phyloP scores from a whole-genome alignment of 176 grass and related monocot genomes.

The Oryza punctata region DNA sequence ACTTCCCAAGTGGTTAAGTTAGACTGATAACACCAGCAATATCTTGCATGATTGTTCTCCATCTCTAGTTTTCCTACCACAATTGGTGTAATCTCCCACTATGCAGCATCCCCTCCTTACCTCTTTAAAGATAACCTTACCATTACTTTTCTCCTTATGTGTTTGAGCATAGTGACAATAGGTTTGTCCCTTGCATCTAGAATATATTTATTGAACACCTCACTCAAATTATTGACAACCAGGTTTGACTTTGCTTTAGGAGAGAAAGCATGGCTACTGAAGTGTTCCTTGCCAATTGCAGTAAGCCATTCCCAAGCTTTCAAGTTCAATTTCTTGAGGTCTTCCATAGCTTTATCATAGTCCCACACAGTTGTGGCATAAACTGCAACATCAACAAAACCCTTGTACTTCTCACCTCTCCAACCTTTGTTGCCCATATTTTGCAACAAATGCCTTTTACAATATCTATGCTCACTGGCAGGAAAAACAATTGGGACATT shows the following conservation, averaged over 20 bases:
- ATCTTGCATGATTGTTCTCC: not conserved
- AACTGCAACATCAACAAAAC: not conserved
- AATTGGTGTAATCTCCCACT: not conserved
- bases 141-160: not conserved
- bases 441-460: not conserved
- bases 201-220: conserved; percentile 16
- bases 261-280: not conserved
- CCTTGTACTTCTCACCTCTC: not conserved
- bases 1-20: not conserved
- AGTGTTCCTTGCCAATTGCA: not conserved
- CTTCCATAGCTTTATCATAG: not conserved
- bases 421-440: not conserved
- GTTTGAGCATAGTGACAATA: not conserved
- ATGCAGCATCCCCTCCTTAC: not conserved
- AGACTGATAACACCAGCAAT: not conserved
- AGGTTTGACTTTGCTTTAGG: not conserved
- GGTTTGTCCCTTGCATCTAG: not conserved
- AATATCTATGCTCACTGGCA: not conserved
- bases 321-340: not conserved
- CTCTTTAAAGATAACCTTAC: not conserved
- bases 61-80: conserved; percentile 2
- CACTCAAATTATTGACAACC: conserved; percentile 3
- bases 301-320: not conserved
- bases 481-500: not conserved
- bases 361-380: not conserved